Conservation (phyloP, 129 eudicot species). For the Chrysanthemum makinoi region DNA sequence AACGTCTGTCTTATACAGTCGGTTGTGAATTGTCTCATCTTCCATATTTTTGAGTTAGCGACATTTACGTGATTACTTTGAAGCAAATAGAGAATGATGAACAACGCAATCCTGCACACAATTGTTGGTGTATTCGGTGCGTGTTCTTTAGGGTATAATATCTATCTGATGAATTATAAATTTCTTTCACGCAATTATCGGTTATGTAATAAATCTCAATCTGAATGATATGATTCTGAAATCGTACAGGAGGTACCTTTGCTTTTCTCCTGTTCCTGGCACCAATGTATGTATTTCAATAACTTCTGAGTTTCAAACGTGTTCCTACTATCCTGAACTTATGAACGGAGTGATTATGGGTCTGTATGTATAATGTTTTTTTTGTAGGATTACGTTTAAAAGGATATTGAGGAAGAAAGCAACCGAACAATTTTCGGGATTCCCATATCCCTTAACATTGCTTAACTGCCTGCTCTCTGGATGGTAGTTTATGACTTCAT, state of each 20-base stretch:
- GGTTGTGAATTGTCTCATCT: no score
- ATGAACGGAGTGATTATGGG: no score
- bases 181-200: neutral
- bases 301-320: neutral
- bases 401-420: conserved; percentile 59
- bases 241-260: conserved; percentile 57
- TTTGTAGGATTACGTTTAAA: conserved; percentile 68
- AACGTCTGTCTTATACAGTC: no score
- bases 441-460: conserved; percentile 88
- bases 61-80: no score
- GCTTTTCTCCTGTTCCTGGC: conserved; percentile 83
- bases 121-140: conserved; percentile 58
- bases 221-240: no score
- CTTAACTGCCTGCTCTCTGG: conserved; percentile 88
- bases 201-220: neutral
- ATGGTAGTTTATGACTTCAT: conserved; percentile 41
- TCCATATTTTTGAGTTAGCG: no score
- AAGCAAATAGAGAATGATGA: conserved; percentile 21
- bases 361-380: neutral
- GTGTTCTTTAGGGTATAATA: neutral
- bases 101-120: conserved; percentile 38
- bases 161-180: neutral
- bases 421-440: conserved; percentile 83
- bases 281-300: conserved; percentile 53
- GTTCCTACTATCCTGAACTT: no score